A percentile compares a stretch with the other conserved stretches of the same genome.
Conservation (phyloP, 306 rosid genomes). For the Lathyrus oleraceus region DNA sequence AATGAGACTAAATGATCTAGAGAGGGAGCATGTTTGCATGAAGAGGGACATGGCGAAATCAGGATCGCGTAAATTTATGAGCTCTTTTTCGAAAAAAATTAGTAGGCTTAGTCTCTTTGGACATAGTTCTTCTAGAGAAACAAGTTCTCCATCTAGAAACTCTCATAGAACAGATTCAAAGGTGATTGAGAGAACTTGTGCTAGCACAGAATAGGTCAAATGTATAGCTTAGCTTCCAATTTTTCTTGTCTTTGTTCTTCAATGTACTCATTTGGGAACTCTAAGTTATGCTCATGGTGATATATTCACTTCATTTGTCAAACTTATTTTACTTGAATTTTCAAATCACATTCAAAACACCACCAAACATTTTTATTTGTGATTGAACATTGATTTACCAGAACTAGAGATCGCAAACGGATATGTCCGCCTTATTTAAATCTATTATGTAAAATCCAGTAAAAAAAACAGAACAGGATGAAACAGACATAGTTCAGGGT, state of each 20-base stretch:
- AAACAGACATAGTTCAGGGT: no score
- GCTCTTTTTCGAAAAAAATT: conserved; percentile 83
- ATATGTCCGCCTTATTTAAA: no score
- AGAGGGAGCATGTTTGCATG: conserved; percentile 97
- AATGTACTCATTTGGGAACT: conserved; percentile 39
- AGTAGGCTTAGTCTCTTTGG: conserved; percentile 76
- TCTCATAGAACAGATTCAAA: conserved; percentile 92
- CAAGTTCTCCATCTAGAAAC: conserved; percentile 87
- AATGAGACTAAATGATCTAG: conserved; percentile 93
- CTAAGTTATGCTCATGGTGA: conserved; percentile 51
- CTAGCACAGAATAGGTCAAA: conserved; percentile 79
- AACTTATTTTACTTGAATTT: no score
- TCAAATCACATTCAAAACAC: no score
- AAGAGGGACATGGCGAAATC: conserved; percentile 97
- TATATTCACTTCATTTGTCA: conserved; percentile 27
- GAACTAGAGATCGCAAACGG: no score
- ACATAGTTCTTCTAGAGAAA: conserved; percentile 81
- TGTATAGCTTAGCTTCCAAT: conserved; percentile 21
- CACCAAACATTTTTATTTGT: no score
- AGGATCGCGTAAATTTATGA: conserved; percentile 78
- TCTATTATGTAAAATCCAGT: no score
- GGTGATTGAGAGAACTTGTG: conserved; percentile 94
- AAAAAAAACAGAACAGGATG: no score
- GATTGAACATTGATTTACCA: no score
- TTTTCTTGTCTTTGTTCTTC: conserved; percentile 22